These are phyloP conservation scores for Colletotrichum sidae DNA, from an alignment of 2,329 filamentous ascomycete genomes.

Conservation along the genomic window DNA sequence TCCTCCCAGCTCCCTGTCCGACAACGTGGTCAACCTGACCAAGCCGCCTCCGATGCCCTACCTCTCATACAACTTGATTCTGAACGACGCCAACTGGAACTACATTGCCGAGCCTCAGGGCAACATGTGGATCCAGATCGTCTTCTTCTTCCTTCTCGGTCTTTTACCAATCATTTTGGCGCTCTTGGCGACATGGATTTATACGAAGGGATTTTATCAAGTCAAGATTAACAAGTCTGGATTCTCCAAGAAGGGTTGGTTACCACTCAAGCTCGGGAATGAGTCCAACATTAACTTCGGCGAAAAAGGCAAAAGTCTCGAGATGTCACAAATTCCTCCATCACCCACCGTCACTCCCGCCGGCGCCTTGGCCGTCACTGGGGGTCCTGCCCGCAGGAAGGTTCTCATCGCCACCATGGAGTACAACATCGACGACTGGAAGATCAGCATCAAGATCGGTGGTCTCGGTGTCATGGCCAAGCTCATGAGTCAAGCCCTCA, in stretches of 20 bases:
- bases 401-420: conserved; percentile 78
- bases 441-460: conserved; percentile 78
- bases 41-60: conserved; percentile 62
- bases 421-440: conserved; percentile 78
- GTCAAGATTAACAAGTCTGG: conserved; percentile 65
- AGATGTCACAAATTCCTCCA: conserved; percentile 38
- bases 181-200: conserved; percentile 61
- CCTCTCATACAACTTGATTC: conserved; percentile 63
- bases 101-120: conserved; percentile 65
- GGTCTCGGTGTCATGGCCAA: conserved; percentile 78
- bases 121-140: conserved; percentile 62
- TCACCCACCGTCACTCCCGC: conserved; percentile 29
- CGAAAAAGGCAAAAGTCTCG: conserved; percentile 41
- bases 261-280: conserved; percentile 44
- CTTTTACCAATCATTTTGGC: conserved; percentile 64
- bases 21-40: conserved; percentile 70
- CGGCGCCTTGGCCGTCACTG: conserved; percentile 34
- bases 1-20: conserved; percentile 67
- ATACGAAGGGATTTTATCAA: conserved; percentile 65
- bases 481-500: conserved; percentile 74
- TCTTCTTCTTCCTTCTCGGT: conserved; percentile 63
- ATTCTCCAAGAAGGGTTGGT: conserved; percentile 41
- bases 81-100: conserved; percentile 66
- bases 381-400: conserved; percentile 55
- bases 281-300: conserved; percentile 48